A percentile compares a stretch with the other conserved stretches of the same genome.
These are phyloP conservation scores for Aspergillus diversus DNA, from an alignment of 495 filamentous ascomycete genomes.

Conservation along the genomic window DNA sequence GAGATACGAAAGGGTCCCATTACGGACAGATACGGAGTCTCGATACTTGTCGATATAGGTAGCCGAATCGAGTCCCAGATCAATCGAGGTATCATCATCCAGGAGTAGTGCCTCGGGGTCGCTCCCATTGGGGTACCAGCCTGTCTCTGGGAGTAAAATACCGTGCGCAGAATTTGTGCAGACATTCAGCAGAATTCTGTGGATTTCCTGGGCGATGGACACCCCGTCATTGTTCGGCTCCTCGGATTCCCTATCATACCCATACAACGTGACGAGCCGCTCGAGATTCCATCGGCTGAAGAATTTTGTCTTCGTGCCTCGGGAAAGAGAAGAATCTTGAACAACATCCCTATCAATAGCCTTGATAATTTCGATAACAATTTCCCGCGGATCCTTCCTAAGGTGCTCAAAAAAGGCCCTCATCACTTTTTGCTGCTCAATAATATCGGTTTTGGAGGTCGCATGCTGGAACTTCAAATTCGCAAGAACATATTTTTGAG, in stretches of 20 bases:
- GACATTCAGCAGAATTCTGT: conserved; percentile 71
- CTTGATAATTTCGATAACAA: conserved; percentile 69
- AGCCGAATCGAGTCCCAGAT: conserved; percentile 68
- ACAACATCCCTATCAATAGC: conserved; percentile 67
- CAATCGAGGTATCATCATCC: conserved; percentile 55
- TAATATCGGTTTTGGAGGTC: conserved; percentile 71
- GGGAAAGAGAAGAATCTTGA: conserved; percentile 67
- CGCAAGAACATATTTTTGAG: conserved; percentile 73
- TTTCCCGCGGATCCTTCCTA: conserved; percentile 70
- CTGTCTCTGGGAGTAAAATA: conserved; percentile 66
- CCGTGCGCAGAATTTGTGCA: conserved; percentile 73
- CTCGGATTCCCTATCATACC: conserved; percentile 54
- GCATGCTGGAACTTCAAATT: conserved; percentile 71
- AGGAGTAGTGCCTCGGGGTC: conserved; percentile 54
- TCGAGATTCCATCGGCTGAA: conserved; percentile 72
- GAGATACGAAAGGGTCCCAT: conserved; percentile 73
- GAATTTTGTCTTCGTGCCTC: conserved; percentile 70
- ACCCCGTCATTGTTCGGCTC: conserved; percentile 39
- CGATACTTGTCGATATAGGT: conserved; percentile 69
- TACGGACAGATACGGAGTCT: conserved; percentile 70
- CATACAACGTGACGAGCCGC: conserved; percentile 72
- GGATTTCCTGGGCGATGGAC: conserved; percentile 60
- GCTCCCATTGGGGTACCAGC: conserved; percentile 72
- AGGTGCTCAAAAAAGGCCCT: conserved; percentile 70
- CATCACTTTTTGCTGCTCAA: conserved; percentile 72